Conservation (phyloP, 768 basidiomycete species). For the Exsudoporus frostii region DNA sequence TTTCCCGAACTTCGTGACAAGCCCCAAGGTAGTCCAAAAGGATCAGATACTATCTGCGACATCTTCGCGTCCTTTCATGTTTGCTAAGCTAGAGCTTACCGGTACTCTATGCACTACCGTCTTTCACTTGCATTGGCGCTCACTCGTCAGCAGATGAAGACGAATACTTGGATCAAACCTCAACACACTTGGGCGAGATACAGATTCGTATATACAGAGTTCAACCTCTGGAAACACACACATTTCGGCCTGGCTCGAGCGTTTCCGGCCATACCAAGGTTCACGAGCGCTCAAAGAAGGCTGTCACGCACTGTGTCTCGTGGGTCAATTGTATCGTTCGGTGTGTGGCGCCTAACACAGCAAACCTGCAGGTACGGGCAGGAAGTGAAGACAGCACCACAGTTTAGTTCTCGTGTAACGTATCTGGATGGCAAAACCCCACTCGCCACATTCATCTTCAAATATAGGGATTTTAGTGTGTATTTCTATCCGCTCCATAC, state of each 20-base stretch:
- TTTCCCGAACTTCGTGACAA: background rate
- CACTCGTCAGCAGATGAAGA: constrained; percentile 26
- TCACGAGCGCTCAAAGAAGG: constrained; percentile 33
- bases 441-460: constrained; percentile 29
- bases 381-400: constrained; percentile 3
- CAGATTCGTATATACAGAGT: constrained; percentile 8
- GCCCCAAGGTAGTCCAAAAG: constrained; percentile 8
- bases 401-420: background rate
- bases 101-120: constrained; percentile 16
- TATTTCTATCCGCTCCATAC: background rate
- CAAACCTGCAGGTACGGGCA: constrained; percentile 20
- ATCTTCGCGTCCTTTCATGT: constrained; percentile 20
- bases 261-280: constrained; percentile 15
- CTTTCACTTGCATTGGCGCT: background rate
- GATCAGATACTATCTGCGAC: constrained; percentile 10
- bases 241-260: no score
- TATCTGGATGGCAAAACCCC: constrained; percentile 17
- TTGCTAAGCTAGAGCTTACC: constrained; percentile 27
- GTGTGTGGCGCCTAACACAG: background rate
- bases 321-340: constrained; percentile 8
- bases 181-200: constrained; percentile 24
- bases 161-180: constrained; percentile 14
- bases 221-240: fast-evolving
- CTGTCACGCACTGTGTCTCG: constrained; percentile 28
- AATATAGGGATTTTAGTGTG: constrained; percentile 29